phyloP scores from a whole-genome alignment of 208 protist genomes.

The Tritrichomonas foetus region DNA sequence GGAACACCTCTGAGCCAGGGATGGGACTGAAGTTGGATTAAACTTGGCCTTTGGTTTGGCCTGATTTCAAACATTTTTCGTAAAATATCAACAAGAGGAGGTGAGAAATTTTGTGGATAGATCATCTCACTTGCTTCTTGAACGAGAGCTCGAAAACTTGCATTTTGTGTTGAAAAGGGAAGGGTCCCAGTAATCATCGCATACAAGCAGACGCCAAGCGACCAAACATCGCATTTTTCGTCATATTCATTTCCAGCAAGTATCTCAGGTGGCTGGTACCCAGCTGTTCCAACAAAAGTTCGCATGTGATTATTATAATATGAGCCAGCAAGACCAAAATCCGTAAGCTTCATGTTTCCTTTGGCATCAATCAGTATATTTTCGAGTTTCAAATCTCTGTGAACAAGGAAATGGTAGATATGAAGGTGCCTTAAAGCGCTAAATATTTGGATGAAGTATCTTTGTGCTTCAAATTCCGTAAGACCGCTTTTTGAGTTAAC shows the following conservation, averaged over 20 bases:
- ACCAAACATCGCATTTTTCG: constrained; percentile 42
- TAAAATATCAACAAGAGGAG: not conserved
- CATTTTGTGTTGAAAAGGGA: constrained; percentile 1
- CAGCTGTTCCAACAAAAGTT: constrained; percentile 48
- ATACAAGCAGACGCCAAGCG: constrained; percentile 39
- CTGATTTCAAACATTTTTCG: not conserved
- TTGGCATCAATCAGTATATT: constrained; percentile 25
- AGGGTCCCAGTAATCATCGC: not conserved
- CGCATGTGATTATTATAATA: not conserved
- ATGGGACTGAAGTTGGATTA: not conserved
- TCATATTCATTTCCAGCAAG: constrained; percentile 39
- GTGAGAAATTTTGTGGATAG: not conserved
- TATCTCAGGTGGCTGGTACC: constrained; percentile 50
- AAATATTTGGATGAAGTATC: constrained; percentile 11
- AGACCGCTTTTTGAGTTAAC: not conserved
- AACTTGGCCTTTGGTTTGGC: not conserved
- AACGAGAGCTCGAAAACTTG: not conserved
- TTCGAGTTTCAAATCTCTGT: constrained; percentile 41
- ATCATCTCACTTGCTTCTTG: not conserved
- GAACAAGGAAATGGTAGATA: constrained; percentile 3
- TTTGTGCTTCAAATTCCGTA: not conserved
- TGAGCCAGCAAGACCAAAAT: not conserved
- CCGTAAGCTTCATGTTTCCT: not conserved
- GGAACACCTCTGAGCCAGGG: not conserved
- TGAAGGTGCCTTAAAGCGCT: not conserved